These are phyloP conservation scores for Centaurea solstitialis DNA, from an alignment of 129 eudicot genomes.

Conservation along the genomic window DNA sequence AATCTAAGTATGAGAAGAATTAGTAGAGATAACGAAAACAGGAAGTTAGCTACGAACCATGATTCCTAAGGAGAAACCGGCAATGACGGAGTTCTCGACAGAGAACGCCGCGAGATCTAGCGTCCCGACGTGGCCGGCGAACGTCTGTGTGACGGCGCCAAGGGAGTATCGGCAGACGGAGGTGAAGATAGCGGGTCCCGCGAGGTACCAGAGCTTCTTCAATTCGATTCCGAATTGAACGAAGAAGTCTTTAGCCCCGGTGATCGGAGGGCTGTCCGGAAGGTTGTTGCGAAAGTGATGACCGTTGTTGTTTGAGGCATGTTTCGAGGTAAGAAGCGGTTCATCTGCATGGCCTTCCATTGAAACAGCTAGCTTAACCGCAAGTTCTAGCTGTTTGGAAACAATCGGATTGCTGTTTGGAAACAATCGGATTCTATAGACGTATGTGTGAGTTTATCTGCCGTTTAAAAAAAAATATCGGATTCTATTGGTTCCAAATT, in stretches of 20 bases:
- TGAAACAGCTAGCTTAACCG: background rate
- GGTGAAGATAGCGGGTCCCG: constrained; percentile 59
- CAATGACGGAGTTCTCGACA: constrained; percentile 48
- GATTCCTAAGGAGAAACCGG: constrained; percentile 64
- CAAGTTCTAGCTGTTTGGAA: background rate
- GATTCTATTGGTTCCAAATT: too few relatives aligned
- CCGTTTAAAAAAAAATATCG: too few relatives aligned
- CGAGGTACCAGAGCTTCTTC: constrained; percentile 51
- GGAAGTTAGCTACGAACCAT: constrained; percentile 45
- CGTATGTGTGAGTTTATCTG: too few relatives aligned
- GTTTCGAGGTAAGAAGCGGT: constrained; percentile 25
- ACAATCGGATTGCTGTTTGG: background rate
- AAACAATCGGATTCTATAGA: background rate
- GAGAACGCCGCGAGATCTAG: constrained; percentile 49
- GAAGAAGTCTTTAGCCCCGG: constrained; percentile 33
- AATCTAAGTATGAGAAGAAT: background rate
- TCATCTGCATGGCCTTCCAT: constrained; percentile 24
- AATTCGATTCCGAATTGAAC: constrained; percentile 51
- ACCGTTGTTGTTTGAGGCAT: background rate
- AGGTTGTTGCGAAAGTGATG: constrained; percentile 46
- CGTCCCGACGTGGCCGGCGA: constrained; percentile 48
- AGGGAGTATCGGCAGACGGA: constrained; percentile 52
- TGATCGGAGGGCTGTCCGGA: constrained; percentile 49
- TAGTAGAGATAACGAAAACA: background rate
- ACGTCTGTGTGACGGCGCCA: constrained; percentile 52